Evolutionary conservation across 805 yeast species (phyloP), one percentile per base, ranked within the genome.

Genomic region (Scheffersomyces amazonensis): DNA sequence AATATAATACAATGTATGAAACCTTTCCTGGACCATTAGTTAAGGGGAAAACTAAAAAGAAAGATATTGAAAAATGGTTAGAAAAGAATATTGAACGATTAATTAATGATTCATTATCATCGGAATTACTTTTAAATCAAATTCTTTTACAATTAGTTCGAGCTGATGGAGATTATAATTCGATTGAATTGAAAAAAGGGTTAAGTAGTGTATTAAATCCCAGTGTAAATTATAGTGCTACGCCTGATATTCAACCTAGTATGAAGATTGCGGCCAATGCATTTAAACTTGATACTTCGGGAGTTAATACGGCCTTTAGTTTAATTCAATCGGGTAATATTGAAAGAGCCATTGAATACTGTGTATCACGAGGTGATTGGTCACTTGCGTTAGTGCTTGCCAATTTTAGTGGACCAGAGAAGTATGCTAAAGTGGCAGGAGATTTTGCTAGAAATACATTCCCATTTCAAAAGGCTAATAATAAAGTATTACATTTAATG

Each of bases 381-480:
- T 80, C 91, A 0, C 68, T 89, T 58, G 84, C 96, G 0, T 60
- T 91, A 38, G 56, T 88, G 21, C 65, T 90, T 35, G 81, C 95
- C 1, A 75, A 81, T 42, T 58, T 87, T 13, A 63, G 79, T 19
- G 83, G 93, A 2, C 75, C 76, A 16, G 81, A 78, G 3, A 68
- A 70, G 27, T 82, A 85, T 76, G 60, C 76, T 4, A 61, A 64
- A 23, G 74, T 83, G 2, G 81, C 83, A 5, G 69, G 80, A 9
- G 77, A 71, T 37, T 86, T 79, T 54, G 73, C 72, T 48, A 34
- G 76, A 64, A 44, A 80, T 64, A 44, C 68, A 58, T 49, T 63
- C 58, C 50, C 75, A 47, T 46, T 71, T 56, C 58, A 60, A 62
- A 41, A 69, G 37, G 56, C 67, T 8, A 66, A 66, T 31, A 60